Evolutionary conservation across 805 yeast genomes (phyloP), one percentile per base, ranked within the genome.

Genomic region (Saccharomyces paradoxus): DNA sequence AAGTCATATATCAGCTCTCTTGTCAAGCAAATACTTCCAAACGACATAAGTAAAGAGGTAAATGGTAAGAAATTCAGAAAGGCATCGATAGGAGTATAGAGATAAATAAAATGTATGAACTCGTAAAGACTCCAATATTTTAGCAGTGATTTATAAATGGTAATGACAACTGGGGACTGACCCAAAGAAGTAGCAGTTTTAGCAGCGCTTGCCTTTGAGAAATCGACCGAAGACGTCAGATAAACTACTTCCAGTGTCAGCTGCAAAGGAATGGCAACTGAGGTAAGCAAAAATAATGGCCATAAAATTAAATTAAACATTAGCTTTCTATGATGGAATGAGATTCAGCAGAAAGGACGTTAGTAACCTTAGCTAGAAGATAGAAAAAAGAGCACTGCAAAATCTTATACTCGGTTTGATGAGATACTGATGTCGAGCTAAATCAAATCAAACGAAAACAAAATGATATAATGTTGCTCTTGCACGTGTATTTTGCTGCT

Each of bases 91-190:
- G 63, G 51, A 12, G 57, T 52, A 1, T 57, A 30, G 9, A 64
- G 62, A 7, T 61, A 46, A 8, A 61, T 48, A 9, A 58, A 53
- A 50, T 58, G 59, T 12, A 56, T 37, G 17, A 63, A 48, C 21
- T 50, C 60, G 48, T 56, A 60, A 7, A 61, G 46, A n/a, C 56
- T 46, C 67, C 67, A 63, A 30, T 62, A 63, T 53, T 63, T 62
- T 48, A 63, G 44, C 46, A 62, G 50, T 21, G 59, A 46, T 12
- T 49, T 48, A 13, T 50, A 53, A 13, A 57, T 29, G 10, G 30
- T 46, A 29, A 26, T 46, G 21, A 46, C 28, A 28, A 46, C 30
- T 14, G 28, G 30, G 22, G 30, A 46, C 14, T 46, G 30, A 9
- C 49, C 30, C 17, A 46, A 24, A 14, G 49, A 27, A 46, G 30